Evolutionary conservation across 345 rosid species (phyloP), one percentile per base, ranked within the genome.

Genomic region (Eucalyptus paniculata): DNA sequence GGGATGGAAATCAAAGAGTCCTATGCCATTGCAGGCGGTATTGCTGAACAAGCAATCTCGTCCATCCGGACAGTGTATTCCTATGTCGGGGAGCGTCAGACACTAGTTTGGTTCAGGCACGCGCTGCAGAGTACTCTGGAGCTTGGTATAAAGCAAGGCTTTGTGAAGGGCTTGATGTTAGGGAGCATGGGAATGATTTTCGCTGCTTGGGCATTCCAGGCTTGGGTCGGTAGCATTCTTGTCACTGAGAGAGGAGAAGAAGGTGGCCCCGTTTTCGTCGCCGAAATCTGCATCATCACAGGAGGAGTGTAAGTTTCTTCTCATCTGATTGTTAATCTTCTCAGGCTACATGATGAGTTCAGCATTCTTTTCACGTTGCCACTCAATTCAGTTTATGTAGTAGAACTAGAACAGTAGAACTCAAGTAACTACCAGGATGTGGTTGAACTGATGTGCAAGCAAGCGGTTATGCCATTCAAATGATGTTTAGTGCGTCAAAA

Each of bases 141-240:
- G 88, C 92, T 94, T 19, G 94, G 95, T 3, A 88, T 93, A 45
- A 93, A 91, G 88, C 93, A 93, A 91, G 96, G 97, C 32, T 88
- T 94, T 21, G 83, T 90, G 24, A 95, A 95, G 89, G 97, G 97
- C 54, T 86, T 94, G 89, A 44, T 92, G 88, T 91, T 95, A 8
- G 96, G 95, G 47, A 95, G 95, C 89, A 93, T 92, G 92, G 95
- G 95, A 86, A 92, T 94, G 56, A 88, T 92, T 50, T 95, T 89
- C 86, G 93, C 91, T 24, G 88, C 89, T 40, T 94, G 96, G 97
- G 93, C 94, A 67, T 93, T 94, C 87, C 91, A 89, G 89, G 93
- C 95, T 85, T 94, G 94, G 95, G 93, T 90, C 80, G 95, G 96
- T 6, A 91, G 96, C 49, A 80, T 91, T 58, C 94, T 95, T 24